A percentile compares a stretch with the other conserved stretches of the same genome.
Evolutionary conservation across 257 asterid genomes (phyloP).

Genomic region (Fraxinus americana): DNA sequence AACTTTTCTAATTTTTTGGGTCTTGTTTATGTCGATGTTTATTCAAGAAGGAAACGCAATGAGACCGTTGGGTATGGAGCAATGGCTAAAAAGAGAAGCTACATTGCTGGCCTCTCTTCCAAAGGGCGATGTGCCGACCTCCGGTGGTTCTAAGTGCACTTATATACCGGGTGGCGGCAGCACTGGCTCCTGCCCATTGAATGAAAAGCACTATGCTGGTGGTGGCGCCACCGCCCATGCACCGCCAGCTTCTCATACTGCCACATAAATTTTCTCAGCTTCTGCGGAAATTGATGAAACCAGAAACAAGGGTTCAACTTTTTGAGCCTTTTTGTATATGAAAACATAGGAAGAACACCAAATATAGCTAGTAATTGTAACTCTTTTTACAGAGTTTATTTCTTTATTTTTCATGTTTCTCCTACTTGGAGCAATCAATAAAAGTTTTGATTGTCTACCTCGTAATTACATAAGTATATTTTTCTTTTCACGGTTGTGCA

Average conservation of each 20-base stretch:
- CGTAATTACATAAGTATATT: not conserved
- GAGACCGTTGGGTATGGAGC: conserved; percentile 34
- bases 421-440: conserved; percentile 1
- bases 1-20: conserved; percentile 22
- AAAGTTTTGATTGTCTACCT: conserved; percentile 6
- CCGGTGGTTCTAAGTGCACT: conserved; percentile 51
- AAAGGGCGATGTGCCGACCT: conserved; percentile 47
- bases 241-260: conserved; percentile 13
- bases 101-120: conserved; percentile 44
- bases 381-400: not conserved
- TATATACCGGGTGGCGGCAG: conserved; percentile 46
- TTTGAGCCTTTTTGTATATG: conserved; percentile 2
- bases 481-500: too few species aligned
- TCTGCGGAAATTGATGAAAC: conserved; percentile 13
- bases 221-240: conserved; percentile 12
- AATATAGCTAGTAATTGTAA: not conserved
- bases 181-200: conserved; percentile 33
- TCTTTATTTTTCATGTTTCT: not conserved
- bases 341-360: not conserved
- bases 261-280: not conserved
- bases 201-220: conserved; percentile 39
- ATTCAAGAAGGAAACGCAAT: conserved; percentile 33
- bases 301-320: conserved; percentile 9
- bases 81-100: conserved; percentile 22
- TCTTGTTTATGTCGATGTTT: conserved; percentile 8